Evolutionary conservation across 192 early-diverging fungal species (phyloP).

Genomic region (Lunasporangiospora selenospora): DNA sequence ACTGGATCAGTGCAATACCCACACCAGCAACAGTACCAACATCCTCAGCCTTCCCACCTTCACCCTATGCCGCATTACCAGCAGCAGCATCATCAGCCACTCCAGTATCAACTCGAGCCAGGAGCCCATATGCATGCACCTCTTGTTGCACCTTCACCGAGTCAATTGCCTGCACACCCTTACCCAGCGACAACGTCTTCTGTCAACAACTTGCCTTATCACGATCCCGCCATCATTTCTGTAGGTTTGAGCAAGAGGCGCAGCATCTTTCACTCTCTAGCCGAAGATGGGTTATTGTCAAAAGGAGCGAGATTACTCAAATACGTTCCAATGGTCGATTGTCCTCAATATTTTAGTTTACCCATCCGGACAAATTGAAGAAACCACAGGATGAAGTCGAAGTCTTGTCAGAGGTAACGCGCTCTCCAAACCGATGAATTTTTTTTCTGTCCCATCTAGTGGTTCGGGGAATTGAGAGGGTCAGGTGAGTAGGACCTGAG

Average conservation of each 20-base stretch:
- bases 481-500: too few species aligned
- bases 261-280: not conserved
- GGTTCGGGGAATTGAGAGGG: not conserved
- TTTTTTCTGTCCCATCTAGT: not conserved
- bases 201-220: conserved; percentile 25
- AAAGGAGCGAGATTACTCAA: not conserved
- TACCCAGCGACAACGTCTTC: conserved; percentile 4
- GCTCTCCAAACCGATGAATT: not conserved
- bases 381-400: conserved; percentile 7
- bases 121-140: conserved; percentile 16
- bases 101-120: conserved; percentile 12
- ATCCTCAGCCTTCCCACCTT: not conserved
- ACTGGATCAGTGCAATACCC: conserved; percentile 2
- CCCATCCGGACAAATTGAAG: not conserved
- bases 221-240: conserved; percentile 69
- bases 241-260: conserved; percentile 33
- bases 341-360: not conserved
- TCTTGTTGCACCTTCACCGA: conserved; percentile 19
- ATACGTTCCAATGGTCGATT: conserved; percentile 2
- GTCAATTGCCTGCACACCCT: conserved; percentile 30
- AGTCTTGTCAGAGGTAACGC: conserved; percentile 7
- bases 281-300: not conserved
- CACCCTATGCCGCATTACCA: too few species aligned
- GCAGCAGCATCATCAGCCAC: conserved; percentile 3
- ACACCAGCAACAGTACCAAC: conserved; percentile 4